Evolutionary conservation across 441 rosid genomes (phyloP).

Genomic region (Gossypium trilobum): DNA sequence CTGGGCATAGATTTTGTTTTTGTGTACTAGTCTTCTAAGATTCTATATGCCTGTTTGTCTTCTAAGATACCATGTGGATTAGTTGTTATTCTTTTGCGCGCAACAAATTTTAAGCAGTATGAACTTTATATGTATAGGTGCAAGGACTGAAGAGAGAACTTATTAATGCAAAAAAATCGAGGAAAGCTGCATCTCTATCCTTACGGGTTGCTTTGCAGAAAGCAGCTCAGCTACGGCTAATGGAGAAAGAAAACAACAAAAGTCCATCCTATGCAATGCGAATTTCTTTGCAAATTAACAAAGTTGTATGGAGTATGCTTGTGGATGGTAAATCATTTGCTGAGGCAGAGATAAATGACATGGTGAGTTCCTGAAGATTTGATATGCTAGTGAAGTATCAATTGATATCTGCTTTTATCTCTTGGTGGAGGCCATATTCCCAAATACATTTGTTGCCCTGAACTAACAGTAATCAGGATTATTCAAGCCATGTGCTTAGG

Average conservation of each 20-base stretch:
- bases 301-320: conserved; percentile 95
- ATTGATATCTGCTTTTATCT: background rate
- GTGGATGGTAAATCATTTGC: conserved; percentile 94
- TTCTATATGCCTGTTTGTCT: background rate
- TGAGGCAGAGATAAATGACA: conserved; percentile 95
- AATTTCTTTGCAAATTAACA: conserved; percentile 69
- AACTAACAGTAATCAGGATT: background rate
- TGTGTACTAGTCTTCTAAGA: background rate
- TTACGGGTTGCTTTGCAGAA: conserved; percentile 67
- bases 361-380: conserved; percentile 49
- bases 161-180: conserved; percentile 48
- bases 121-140: conserved; percentile 38
- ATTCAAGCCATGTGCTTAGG: background rate
- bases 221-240: conserved; percentile 72
- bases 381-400: background rate
- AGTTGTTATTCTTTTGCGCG: background rate
- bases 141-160: conserved; percentile 65
- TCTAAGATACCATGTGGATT: background rate
- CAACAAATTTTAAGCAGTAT: conserved; percentile 8
- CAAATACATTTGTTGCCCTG: background rate
- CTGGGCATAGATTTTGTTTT: background rate
- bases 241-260: conserved; percentile 94
- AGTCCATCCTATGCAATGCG: conserved; percentile 98
- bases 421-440: background rate
- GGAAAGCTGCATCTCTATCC: conserved; percentile 65